phyloP scores from a whole-genome alignment of 306 rosid genomes.

The Quercus robur region DNA sequence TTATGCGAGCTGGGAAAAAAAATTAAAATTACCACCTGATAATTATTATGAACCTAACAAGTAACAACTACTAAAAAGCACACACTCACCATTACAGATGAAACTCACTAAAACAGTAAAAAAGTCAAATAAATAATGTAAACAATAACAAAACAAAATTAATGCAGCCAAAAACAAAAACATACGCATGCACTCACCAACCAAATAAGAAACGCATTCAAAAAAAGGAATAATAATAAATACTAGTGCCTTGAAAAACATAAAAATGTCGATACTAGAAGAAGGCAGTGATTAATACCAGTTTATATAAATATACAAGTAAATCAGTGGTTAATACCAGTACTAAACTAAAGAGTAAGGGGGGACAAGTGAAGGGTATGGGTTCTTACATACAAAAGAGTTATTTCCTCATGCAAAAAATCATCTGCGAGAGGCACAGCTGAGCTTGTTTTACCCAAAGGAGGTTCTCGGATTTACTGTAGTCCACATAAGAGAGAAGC shows the following conservation, averaged over 20 bases:
- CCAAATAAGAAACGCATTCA: background rate
- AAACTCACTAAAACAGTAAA: background rate
- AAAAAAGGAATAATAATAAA: background rate
- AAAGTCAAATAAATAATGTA: background rate
- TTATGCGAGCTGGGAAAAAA: slow-evolving; percentile 48
- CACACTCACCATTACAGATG: background rate
- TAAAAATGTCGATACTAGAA: background rate
- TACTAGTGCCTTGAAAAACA: background rate
- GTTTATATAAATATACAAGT: too few relatives aligned
- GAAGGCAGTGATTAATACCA: background rate
- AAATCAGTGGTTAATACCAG: too few relatives aligned
- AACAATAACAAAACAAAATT: background rate
- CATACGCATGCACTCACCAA: background rate
- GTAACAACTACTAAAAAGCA: background rate
- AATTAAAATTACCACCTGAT: background rate
- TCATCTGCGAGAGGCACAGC: background rate
- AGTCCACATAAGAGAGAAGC: background rate
- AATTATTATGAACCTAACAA: background rate
- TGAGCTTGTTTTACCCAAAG: background rate
- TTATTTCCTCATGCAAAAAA: background rate
- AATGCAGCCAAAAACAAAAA: background rate
- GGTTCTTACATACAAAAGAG: background rate
- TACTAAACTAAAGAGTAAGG: background rate
- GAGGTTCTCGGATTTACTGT: background rate
- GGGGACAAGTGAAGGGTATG: background rate